phyloP scores from a whole-genome alignment of 208 protist genomes.

The Trypanosoma lewisi region DNA sequence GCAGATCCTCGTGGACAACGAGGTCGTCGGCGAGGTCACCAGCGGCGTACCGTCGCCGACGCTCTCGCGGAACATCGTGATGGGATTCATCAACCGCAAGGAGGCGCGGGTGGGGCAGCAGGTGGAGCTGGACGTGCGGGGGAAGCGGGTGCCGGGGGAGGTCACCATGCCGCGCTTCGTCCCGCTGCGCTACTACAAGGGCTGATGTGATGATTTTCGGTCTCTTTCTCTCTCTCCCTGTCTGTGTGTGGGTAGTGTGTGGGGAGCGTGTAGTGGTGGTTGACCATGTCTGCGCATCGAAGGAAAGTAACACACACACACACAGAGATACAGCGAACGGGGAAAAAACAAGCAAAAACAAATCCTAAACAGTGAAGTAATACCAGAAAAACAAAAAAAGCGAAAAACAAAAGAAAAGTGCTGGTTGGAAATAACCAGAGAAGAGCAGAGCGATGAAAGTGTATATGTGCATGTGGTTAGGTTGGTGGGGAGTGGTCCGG shows the following conservation, averaged over 20 bases:
- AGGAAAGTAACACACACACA: neutral
- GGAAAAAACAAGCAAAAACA: neutral
- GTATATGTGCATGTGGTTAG: neutral
- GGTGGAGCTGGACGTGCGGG: slow-evolving; percentile 90
- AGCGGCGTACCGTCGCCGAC: slow-evolving; percentile 88
- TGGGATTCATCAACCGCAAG: slow-evolving; percentile 88
- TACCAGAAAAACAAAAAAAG: neutral
- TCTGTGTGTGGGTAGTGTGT: no score
- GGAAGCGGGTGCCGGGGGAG: slow-evolving; percentile 60
- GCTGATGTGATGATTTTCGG: slow-evolving; percentile 2
- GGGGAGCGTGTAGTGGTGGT: neutral
- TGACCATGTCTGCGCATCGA: no score
- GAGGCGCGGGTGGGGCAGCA: slow-evolving; percentile 70
- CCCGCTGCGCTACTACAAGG: slow-evolving; percentile 46
- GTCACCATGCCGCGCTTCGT: slow-evolving; percentile 94
- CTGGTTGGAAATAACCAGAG: no score
- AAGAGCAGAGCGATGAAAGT: neutral
- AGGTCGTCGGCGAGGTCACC: slow-evolving; percentile 88
- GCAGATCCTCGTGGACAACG: slow-evolving; percentile 59
- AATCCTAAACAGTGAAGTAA: no score
- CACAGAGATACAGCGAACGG: neutral
- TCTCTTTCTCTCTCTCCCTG: no score
- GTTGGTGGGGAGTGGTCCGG: neutral
- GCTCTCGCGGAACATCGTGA: slow-evolving; percentile 88
- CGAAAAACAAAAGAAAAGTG: neutral